Conservation (phyloP, 192 early-diverging fungal genomes). For the Coemansia sp. region DNA sequence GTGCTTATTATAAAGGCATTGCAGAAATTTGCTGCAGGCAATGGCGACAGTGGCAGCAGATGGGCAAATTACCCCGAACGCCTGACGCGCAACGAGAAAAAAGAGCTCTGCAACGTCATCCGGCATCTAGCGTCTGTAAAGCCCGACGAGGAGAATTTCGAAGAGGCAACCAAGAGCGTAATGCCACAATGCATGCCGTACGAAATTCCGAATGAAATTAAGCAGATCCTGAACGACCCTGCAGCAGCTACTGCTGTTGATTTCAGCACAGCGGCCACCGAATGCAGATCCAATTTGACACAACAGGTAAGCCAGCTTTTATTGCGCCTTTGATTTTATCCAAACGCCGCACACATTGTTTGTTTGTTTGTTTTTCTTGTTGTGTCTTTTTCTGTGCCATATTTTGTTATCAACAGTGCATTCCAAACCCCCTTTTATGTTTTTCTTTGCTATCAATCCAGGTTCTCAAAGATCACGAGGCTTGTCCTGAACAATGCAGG, state of each 20-base stretch:
- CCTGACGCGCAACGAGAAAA: constrained; percentile 61
- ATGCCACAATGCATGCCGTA: constrained; percentile 61
- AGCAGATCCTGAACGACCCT: constrained; percentile 37
- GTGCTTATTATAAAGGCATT: constrained; percentile 78
- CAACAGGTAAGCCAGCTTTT: constrained; percentile 27
- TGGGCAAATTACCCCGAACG: background rate
- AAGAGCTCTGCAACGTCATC: constrained; percentile 67
- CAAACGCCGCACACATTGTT: background rate
- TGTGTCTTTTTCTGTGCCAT: background rate
- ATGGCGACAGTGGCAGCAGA: constrained; percentile 20
- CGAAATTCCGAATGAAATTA: constrained; percentile 40
- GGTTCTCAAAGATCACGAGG: constrained; percentile 6
- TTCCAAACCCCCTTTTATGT: background rate
- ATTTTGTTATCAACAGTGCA: background rate
- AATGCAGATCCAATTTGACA: constrained; percentile 5
- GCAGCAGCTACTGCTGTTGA: constrained; percentile 20
- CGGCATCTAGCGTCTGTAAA: constrained; percentile 55
- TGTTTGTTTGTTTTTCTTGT: constrained; percentile 3
- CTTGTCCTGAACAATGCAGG: constrained; percentile 15
- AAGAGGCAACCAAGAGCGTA: constrained; percentile 73
- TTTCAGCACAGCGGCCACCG: constrained; percentile 3
- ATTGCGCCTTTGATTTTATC: background rate
- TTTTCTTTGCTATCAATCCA: background rate
- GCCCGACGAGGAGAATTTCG: constrained; percentile 84
- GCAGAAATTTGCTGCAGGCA: constrained; percentile 70